These are phyloP conservation scores for Zoysia pacifica DNA, from an alignment of 176 grass and related monocot species.

Conservation along the genomic window DNA sequence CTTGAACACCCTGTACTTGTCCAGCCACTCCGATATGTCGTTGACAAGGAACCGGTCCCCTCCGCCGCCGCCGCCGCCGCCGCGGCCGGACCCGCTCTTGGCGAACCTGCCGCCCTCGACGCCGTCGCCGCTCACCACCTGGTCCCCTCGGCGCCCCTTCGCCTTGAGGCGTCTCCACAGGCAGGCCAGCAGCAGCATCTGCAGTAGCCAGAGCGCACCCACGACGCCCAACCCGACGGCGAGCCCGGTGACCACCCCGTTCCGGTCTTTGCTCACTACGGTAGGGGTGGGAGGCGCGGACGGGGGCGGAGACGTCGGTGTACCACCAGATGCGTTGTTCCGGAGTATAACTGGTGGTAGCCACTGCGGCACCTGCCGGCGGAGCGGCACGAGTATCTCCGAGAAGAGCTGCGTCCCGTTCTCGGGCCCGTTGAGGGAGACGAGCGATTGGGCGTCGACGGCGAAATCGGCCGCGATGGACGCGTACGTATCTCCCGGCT, in stretches of 20 bases:
- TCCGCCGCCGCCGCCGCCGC: slow-evolving; percentile 22
- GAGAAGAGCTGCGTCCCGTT: slow-evolving; percentile 21
- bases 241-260: slow-evolving; percentile 65
- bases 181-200: slow-evolving; percentile 56
- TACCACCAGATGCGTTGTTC: slow-evolving; percentile 27
- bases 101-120: slow-evolving; percentile 29
- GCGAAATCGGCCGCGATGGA: slow-evolving; percentile 64
- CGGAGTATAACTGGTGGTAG: slow-evolving; percentile 65
- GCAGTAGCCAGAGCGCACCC: slow-evolving; percentile 52
- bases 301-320: slow-evolving; percentile 43
- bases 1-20: slow-evolving; percentile 91
- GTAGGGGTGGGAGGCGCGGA: slow-evolving; percentile 26
- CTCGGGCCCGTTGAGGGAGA: slow-evolving; percentile 77
- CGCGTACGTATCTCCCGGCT: slow-evolving; percentile 74
- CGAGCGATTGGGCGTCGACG: slow-evolving; percentile 54
- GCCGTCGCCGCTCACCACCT: slow-evolving; percentile 30
- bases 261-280: slow-evolving; percentile 38
- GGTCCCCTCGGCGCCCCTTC: slow-evolving; percentile 25
- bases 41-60: slow-evolving; percentile 54
- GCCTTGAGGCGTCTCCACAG: slow-evolving; percentile 50
- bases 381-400: slow-evolving; percentile 71
- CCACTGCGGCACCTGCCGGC: slow-evolving; percentile 30
- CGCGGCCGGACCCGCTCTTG: slow-evolving; percentile 29
- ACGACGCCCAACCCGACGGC: slow-evolving; percentile 60
- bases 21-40: slow-evolving; percentile 91